Percentiles rank a stretch among this genome's conserved stretches.
Conservation (phyloP, 129 eudicot genomes). For the Scalesia atractyloides region DNA sequence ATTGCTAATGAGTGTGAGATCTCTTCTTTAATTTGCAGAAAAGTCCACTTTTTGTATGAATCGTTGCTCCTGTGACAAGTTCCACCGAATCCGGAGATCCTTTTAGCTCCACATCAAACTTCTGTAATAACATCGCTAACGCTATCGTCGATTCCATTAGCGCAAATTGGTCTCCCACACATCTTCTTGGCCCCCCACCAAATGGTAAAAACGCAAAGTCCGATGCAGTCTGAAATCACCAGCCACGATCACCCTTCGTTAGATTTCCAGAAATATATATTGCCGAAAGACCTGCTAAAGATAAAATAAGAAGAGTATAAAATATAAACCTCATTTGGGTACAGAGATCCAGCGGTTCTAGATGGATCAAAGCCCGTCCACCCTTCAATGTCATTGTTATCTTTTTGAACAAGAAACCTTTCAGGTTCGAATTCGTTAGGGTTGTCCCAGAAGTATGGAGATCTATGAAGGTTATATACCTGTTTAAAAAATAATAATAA, state of each 20-base stretch:
- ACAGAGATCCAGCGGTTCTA: constrained; percentile 88
- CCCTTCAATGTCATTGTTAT: constrained; percentile 63
- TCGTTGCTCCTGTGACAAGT: constrained; percentile 95
- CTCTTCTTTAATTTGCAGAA: constrained; percentile 84
- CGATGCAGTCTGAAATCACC: constrained; percentile 58
- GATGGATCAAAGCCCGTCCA: constrained; percentile 99
- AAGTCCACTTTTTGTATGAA: constrained; percentile 86
- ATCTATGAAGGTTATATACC: constrained; percentile 98
- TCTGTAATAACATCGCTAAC: constrained; percentile 75
- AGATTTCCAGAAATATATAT: neutral
- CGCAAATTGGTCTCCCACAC: constrained; percentile 99
- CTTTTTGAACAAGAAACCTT: constrained; percentile 63
- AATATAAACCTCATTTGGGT: constrained; percentile 94
- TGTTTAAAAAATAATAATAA: constrained; percentile 30
- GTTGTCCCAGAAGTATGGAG: constrained; percentile 92
- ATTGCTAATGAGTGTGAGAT: constrained; percentile 32
- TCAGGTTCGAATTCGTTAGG: constrained; percentile 91
- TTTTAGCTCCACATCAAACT: constrained; percentile 78
- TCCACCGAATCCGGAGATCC: constrained; percentile 90
- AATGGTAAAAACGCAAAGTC: constrained; percentile 96
- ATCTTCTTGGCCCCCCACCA: constrained; percentile 99
- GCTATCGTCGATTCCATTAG: constrained; percentile 95
- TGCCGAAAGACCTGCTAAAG: neutral
- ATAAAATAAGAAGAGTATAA: constrained; percentile 19
- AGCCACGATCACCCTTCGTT: constrained; percentile 17